Evolutionary conservation across 2,329 filamentous ascomycete genomes (phyloP), one percentile per base, ranked within the genome.

Genomic region (Diplodia mutila): DNA sequence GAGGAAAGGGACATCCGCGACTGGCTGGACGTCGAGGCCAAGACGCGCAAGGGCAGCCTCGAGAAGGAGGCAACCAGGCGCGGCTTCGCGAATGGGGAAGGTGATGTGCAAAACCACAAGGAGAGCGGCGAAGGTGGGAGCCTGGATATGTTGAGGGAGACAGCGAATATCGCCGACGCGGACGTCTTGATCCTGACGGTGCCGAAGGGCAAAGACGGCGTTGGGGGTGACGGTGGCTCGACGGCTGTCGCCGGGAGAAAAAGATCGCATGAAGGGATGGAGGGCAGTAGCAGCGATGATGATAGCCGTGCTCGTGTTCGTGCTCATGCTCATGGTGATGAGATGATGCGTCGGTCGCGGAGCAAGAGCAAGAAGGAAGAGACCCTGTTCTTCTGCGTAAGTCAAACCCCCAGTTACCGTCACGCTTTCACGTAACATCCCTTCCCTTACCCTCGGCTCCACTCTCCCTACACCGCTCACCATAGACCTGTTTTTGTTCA

Each of bases 1-100:
- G 87, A 87, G 32, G 84, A 86, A 2, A 75, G 79, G 7, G 82
- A 74, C 71, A 89, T 90, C 23, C 76, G 76, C 18, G 82, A 89
- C 11, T 92, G 90, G 90, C 49, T 81, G 0, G 81, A 80, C 66
- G 69, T 79, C 2, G 78, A 81, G 68, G 73, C 74, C 53, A 77
- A 78, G 53, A 75, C 72, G 63, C 70, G 65, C 6, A 82, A 82
- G 68, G 74, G 72, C 14, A 69, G 77, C 21, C 42, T 75, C 4
- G 8, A 65, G 21, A 29, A 9, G 3, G 23, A 46, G 37, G 18
- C 9, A 7, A 46, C 14, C 3, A n/a, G 11, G 25, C n/a, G 9
- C 18, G 21, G 25, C 18, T 32, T 37, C 23, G 3, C 21, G 3
- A 6, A 34, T 11, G 4, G 4, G n/a, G 16, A 16, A 23, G 49